Conservation (phyloP, 148 eudicot species). For the Silene latifolia region DNA sequence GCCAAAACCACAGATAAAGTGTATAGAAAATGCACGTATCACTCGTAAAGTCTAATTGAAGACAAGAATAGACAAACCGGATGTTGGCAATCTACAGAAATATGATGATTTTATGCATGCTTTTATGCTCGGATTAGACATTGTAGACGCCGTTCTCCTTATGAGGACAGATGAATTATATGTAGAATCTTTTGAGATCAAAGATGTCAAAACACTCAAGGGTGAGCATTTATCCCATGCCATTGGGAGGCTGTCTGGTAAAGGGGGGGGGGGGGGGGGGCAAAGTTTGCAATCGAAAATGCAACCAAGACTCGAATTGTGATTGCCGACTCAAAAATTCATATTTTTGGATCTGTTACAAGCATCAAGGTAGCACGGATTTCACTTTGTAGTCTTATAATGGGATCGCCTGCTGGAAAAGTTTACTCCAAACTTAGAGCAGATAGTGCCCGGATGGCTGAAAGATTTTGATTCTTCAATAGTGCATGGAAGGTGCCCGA, state of each 20-base stretch:
- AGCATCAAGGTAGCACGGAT: slow-evolving; percentile 70
- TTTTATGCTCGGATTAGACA: slow-evolving; percentile 78
- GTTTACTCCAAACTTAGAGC: slow-evolving; percentile 86
- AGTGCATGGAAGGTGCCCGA: background rate
- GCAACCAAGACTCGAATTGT: slow-evolving; percentile 81
- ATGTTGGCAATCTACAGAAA: slow-evolving; percentile 65
- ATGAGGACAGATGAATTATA: slow-evolving; percentile 71
- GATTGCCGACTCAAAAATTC: slow-evolving; percentile 72
- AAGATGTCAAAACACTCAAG: slow-evolving; percentile 76
- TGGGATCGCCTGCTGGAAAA: slow-evolving; percentile 93
- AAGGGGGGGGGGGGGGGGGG: slow-evolving; percentile 85
- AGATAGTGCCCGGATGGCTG: slow-evolving; percentile 68
- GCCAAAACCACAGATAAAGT: no score
- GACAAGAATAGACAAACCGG: slow-evolving; percentile 71
- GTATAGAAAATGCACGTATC: no score
- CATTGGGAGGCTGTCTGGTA: slow-evolving; percentile 79
- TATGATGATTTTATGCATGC: slow-evolving; percentile 83
- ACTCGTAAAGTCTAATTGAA: slow-evolving; percentile 67
- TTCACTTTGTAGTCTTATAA: slow-evolving; percentile 71
- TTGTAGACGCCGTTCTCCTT: slow-evolving; percentile 62
- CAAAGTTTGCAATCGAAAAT: slow-evolving; percentile 85
- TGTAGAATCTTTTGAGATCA: slow-evolving; percentile 70
- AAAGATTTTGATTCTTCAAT: slow-evolving; percentile 51
- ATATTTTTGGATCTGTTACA: slow-evolving; percentile 63
- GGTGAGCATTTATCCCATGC: slow-evolving; percentile 87